Evolutionary conservation across 2,329 filamentous ascomycete species (phyloP).

Genomic region (Zymoseptoria passerinii): DNA sequence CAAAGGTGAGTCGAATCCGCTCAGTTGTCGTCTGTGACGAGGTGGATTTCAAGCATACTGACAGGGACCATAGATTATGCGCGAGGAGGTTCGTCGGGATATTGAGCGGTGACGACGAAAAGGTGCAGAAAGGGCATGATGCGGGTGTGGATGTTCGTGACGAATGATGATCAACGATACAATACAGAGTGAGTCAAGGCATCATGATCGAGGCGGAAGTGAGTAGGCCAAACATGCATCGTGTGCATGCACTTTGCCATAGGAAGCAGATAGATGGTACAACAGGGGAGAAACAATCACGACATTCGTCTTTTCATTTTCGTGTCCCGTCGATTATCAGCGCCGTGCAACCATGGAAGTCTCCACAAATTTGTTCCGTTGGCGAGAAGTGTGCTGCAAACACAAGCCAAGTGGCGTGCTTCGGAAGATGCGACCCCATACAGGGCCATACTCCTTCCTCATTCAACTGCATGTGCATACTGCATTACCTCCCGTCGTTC

Average conservation of each 20-base stretch:
- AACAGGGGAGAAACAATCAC: neutral
- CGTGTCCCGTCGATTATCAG: neutral
- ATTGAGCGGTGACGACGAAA: neutral
- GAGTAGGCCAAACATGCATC: too few relatives aligned
- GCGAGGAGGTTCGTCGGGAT: neutral
- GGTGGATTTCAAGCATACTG: neutral
- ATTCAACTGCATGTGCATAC: too few relatives aligned
- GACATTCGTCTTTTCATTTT: neutral
- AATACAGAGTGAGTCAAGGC: too few relatives aligned
- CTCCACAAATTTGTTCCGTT: neutral
- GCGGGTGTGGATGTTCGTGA: neutral
- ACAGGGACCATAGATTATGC: neutral
- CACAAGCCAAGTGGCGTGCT: neutral
- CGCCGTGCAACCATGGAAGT: neutral
- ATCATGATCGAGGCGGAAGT: too few relatives aligned
- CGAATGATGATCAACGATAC: neutral
- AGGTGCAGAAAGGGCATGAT: neutral
- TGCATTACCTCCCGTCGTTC: neutral
- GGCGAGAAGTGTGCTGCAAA: neutral
- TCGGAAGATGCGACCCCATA: neutral
- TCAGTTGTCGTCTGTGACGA: neutral
- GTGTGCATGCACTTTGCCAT: too few relatives aligned
- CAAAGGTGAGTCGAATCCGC: slow-evolving; percentile 22
- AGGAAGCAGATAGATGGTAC: too few relatives aligned
- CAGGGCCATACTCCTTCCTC: too few relatives aligned